A percentile compares a stretch with the other conserved stretches of the same genome.
These are phyloP conservation scores for Fusarium sp. DNA, from an alignment of 2,329 filamentous ascomycete species.

Conservation along the genomic window DNA sequence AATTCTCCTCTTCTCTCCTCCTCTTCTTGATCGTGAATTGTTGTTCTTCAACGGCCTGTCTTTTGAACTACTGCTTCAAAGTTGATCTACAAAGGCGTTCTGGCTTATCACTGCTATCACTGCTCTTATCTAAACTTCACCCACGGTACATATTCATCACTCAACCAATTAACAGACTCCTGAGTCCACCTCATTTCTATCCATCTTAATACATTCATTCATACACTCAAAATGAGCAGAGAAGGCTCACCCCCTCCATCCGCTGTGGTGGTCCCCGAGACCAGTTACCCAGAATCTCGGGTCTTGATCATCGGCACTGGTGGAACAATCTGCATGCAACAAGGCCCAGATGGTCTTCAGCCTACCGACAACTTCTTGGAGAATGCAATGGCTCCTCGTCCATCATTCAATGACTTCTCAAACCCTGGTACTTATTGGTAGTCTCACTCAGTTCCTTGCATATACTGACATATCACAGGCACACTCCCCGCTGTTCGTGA, in stretches of 20 bases:
- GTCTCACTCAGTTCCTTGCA: background rate
- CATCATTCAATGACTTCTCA: slow-evolving; percentile 82
- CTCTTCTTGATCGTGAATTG: background rate
- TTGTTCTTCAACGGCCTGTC: background rate
- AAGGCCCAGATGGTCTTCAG: slow-evolving; percentile 81
- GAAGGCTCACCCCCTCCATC: slow-evolving; percentile 20
- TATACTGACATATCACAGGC: slow-evolving; percentile 48
- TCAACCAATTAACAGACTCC: background rate
- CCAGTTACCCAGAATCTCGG: slow-evolving; percentile 74
- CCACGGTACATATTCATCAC: background rate
- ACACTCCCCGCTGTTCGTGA: slow-evolving; percentile 64
- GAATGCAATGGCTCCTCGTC: slow-evolving; percentile 82
- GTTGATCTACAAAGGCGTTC: too few species aligned
- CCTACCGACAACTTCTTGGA: slow-evolving; percentile 85
- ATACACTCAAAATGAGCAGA: slow-evolving; percentile 23
- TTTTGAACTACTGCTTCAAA: background rate
- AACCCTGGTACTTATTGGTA: slow-evolving; percentile 43
- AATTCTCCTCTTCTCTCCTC: slow-evolving; percentile 24
- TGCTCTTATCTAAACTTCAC: slow-evolving; percentile 23
- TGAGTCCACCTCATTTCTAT: background rate
- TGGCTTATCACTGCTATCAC: slow-evolving; percentile 15
- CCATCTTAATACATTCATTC: background rate
- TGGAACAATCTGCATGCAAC: slow-evolving; percentile 91
- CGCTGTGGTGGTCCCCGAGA: slow-evolving; percentile 29
- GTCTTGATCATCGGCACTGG: slow-evolving; percentile 93